These are phyloP conservation scores for Gaeumannomyces tritici DNA, from an alignment of 2,329 filamentous ascomycete genomes.

Conservation along the genomic window DNA sequence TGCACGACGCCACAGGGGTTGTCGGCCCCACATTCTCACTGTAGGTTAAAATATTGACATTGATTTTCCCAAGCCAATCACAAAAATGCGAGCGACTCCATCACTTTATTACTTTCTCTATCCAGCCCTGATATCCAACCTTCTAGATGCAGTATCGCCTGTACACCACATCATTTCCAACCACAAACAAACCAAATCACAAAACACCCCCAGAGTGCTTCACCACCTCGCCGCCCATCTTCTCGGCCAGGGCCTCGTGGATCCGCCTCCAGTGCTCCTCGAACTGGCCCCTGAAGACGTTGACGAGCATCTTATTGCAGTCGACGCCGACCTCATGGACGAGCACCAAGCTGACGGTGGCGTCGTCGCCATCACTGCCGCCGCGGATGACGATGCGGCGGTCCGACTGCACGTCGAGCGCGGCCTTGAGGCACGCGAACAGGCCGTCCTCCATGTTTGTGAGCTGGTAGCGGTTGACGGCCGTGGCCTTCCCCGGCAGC, in stretches of 20 bases:
- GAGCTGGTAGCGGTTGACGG: slow-evolving; percentile 4
- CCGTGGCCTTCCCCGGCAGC: background rate
- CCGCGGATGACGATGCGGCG: background rate
- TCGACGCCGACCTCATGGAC: slow-evolving; percentile 2
- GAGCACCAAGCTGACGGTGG: background rate
- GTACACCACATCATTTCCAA: no score
- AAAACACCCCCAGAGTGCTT: background rate
- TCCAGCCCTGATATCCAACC: no score
- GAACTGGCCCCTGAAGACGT: slow-evolving; percentile 1
- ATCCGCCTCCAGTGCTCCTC: slow-evolving; percentile 4
- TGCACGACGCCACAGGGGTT: no score
- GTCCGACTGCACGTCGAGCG: background rate
- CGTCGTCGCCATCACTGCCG: slow-evolving; percentile 1
- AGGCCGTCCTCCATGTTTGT: background rate
- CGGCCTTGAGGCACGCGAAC: slow-evolving; percentile 1
- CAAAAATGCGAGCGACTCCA: no score
- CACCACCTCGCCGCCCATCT: slow-evolving; percentile 3
- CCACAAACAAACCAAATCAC: no score
- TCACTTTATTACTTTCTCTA: no score
- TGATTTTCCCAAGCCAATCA: no score
- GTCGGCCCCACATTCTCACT: background rate
- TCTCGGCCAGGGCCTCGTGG: background rate
- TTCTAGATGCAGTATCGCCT: no score
- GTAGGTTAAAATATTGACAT: no score
- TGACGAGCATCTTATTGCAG: slow-evolving; percentile 2